phyloP scores from a whole-genome alignment of 2,329 filamentous ascomycete genomes.

The Venturia oleaginea region DNA sequence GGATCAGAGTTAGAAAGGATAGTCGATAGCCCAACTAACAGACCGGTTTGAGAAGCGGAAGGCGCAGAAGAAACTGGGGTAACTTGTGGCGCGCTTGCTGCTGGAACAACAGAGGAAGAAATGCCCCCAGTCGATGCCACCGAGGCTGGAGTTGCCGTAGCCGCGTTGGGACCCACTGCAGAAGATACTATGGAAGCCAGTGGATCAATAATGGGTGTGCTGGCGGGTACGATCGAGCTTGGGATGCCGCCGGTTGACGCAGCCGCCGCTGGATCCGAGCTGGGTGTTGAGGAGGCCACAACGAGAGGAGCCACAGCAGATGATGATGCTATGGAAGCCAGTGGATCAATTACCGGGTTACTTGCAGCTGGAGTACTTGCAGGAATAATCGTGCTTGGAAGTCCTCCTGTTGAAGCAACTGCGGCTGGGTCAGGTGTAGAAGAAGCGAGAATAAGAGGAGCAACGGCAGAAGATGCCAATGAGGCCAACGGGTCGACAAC shows the following conservation, averaged over 20 bases:
- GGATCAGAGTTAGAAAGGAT: background rate
- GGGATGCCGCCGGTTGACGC: background rate
- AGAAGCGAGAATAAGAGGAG: background rate
- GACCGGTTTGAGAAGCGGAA: background rate
- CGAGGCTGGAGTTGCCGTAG: background rate
- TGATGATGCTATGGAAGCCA: no score
- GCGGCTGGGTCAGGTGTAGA: background rate
- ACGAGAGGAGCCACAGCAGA: no score
- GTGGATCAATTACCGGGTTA: background rate
- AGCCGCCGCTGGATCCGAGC: background rate
- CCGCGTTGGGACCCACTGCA: background rate
- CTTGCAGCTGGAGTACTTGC: background rate
- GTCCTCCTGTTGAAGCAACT: background rate
- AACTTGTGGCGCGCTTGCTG: background rate
- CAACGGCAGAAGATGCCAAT: background rate
- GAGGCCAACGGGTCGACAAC: background rate
- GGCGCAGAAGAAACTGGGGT: background rate
- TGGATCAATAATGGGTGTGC: background rate
- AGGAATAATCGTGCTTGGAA: background rate
- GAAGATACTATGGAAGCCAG: background rate
- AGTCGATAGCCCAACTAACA: slow-evolving; percentile 6
- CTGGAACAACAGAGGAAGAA: background rate
- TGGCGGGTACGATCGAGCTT: background rate
- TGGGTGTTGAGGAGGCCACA: no score
- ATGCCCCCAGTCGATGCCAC: background rate